Base-by-base conservation (phyloP, 768 basidiomycete species). In the Russula griseocarnosa region DNA sequence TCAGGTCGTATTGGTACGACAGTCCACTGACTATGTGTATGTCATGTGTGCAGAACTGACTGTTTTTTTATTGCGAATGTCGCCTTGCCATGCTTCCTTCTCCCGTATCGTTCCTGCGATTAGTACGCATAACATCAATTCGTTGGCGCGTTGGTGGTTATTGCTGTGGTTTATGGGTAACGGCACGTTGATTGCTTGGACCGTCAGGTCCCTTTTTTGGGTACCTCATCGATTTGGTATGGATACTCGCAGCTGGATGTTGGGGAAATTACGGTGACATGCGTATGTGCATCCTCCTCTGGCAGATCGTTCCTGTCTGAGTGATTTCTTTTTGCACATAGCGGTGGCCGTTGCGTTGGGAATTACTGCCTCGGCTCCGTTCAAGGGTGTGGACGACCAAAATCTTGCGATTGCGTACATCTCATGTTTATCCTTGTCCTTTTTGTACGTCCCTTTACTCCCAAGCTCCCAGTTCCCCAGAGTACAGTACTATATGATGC, bases 201-300 rank as follows among this genome's bases (percentile, higher is more conserved):
- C 81, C n/a, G 74, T 84, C 58, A 82, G 81, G 55, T 81, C 82
- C 65, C 68, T 87, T 55, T 90, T 87, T 69, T 90, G 88, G 83
- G 87, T 91, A 3, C 90, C 90, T 1, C 86, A 88, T 69, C 80
- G 86, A 30, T 90, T 91, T 70, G 88, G 53, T 83, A 85, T 69
- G 88, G 0, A 78, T 91, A 26, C 69, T 90, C 0, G 82, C 83
- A 3, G 87, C 88, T 0, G 88, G 87, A 44, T 83, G 81, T 3
- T 90, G 83, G 83, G 81, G 78, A 10, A 90, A 90, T 68, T 81
- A 81, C 50, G 87, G 85, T 10, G 89, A 88, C 69, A 81, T 90
- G 36, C 86, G 87, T 89, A 69, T 70, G 84, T 75, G 34, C 5
- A 3, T 47, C 18, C 2, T 53, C n/a, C 9, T 5, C 61, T 51